Conservation (phyloP, 345 rosid species). For the Brassica nigra region DNA sequence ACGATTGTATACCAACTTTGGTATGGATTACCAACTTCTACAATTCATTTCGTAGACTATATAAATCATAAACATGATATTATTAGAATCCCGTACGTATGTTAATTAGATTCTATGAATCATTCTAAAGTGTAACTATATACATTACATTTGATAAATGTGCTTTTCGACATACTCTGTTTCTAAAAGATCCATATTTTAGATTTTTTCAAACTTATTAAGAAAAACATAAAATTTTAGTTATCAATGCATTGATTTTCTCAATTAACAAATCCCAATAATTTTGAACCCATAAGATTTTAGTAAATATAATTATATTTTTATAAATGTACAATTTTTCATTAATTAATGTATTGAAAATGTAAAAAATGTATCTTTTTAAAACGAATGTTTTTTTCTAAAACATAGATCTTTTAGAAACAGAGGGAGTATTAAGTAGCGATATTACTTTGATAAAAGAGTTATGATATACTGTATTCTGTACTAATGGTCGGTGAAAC, state of each 20-base stretch:
- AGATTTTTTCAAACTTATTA: no score
- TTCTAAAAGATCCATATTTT: no score
- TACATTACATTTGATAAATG: neutral
- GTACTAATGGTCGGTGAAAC: slow-evolving; percentile 30
- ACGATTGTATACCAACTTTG: neutral
- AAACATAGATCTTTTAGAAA: no score
- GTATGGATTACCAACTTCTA: neutral
- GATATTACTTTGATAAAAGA: slow-evolving; percentile 27
- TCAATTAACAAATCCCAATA: no score
- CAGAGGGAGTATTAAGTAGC: neutral
- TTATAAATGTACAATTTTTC: no score
- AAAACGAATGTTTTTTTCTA: no score
- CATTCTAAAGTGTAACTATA: neutral
- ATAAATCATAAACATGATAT: neutral
- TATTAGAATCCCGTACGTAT: neutral
- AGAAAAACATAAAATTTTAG: no score
- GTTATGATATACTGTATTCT: slow-evolving; percentile 1
- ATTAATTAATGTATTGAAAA: no score
- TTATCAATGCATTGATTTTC: no score
- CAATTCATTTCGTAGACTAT: neutral
- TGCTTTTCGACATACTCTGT: neutral
- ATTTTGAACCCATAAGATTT: no score
- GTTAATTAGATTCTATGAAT: slow-evolving; percentile 5
- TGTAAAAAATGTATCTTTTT: no score
- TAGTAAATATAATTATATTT: no score